Base-by-base conservation (phyloP, 192 early-diverging fungal genomes). In the Coemansia sp. region DNA sequence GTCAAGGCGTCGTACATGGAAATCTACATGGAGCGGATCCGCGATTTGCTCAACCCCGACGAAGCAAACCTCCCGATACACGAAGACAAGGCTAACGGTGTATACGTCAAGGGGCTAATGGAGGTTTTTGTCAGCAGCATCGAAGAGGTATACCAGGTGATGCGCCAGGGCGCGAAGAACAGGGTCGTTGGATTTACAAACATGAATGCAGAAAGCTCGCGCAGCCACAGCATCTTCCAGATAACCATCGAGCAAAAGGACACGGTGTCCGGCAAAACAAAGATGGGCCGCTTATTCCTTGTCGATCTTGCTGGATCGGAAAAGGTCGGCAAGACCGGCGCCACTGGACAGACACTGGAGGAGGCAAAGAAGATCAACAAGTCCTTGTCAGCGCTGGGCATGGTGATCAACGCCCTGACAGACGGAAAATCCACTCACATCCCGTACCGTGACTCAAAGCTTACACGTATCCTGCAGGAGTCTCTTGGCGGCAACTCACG, bases 361-460 rank as follows among this genome's bases (percentile, higher is more conserved):
- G 98, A 99, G 71, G 98, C 98, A 68, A 99, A 99, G 79, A 99
- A 96, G 82, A 99, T 99, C 86, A 99, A 99, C 86, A 97, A 96
- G 77, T 97, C 95, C 0, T 84, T 99, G 7, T 94, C 96, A 7
- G 94, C 96, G 0, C 85, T 99, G 46, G 98, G 98, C 56, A 99
- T 97, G 94, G 98, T 99, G 68, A 99, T 99, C 71, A 98, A 98
- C 74, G 89, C 95, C 6, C 85, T 99, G 66, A 97, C 98, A 0
- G 98, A 99, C 68, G 96, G 96, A 79, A 98, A 98, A 87, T 97
- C 95, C 7, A 91, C 92, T 20, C 96, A 98, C 70, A 88, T 99
- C 64, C 98, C 98, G 34, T 99, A 99, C 85, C 90, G 96, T 75
- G 98, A 99, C 81, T 94, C 92, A 25, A 99, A 99, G 82, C 86